Percentiles rank a stretch among this genome's conserved stretches.
phyloP scores from a whole-genome alignment of 352 stramenopile species.

The Aphanomyces astaci region DNA sequence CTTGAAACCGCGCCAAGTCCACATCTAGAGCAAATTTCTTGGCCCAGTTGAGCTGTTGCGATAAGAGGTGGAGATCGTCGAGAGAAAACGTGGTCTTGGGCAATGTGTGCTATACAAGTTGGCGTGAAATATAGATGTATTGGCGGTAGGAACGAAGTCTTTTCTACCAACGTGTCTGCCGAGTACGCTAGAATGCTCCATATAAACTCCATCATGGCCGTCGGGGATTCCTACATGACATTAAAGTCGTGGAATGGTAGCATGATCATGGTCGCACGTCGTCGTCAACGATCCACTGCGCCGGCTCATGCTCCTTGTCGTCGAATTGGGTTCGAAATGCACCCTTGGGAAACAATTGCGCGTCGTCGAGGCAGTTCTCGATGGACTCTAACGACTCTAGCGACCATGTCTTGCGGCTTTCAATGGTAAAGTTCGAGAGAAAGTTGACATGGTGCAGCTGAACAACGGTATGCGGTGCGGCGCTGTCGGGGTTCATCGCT shows the following conservation, averaged over 20 bases:
- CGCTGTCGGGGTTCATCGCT: background rate
- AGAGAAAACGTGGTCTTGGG: slow-evolving; percentile 38
- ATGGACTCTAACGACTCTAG: slow-evolving; percentile 11
- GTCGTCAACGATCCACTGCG: slow-evolving; percentile 4
- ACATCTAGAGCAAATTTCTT: slow-evolving; percentile 63
- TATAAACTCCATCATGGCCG: slow-evolving; percentile 64
- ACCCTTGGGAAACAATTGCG: slow-evolving; percentile 26
- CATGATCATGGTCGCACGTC: background rate
- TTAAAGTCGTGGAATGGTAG: background rate
- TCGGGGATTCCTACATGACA: slow-evolving; percentile 4
- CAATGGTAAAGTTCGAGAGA: slow-evolving; percentile 11
- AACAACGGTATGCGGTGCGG: background rate
- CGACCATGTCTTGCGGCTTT: slow-evolving; percentile 13
- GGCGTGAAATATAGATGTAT: too few relatives aligned
- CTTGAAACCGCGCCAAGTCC: slow-evolving; percentile 45
- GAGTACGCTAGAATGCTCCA: slow-evolving; percentile 56
- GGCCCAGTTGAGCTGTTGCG: slow-evolving; percentile 39
- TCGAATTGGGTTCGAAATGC: slow-evolving; percentile 1
- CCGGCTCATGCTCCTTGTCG: background rate
- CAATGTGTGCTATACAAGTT: slow-evolving; percentile 39
- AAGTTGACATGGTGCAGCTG: slow-evolving; percentile 15
- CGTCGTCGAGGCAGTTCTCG: slow-evolving; percentile 48
- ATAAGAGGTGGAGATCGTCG: slow-evolving; percentile 50
- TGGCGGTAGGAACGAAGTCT: slow-evolving; percentile 15
- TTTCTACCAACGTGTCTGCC: slow-evolving; percentile 42